These are phyloP conservation scores for Dactylorhiza incarnata DNA, from an alignment of 106 monocot genomes.

Conservation along the genomic window DNA sequence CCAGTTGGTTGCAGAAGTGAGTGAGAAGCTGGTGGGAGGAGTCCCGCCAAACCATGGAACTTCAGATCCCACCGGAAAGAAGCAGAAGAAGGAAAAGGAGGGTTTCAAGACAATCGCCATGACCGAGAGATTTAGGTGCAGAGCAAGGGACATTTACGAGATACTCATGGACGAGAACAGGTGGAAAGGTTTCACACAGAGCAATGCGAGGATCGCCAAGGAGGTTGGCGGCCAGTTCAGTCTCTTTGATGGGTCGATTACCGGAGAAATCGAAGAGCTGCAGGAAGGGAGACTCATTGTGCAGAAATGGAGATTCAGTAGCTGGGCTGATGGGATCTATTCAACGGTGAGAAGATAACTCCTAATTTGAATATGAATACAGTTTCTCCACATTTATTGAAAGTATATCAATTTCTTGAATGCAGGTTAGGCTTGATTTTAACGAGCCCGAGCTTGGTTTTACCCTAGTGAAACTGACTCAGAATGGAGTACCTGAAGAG, in stretches of 20 bases:
- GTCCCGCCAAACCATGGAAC: neutral
- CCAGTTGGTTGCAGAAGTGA: neutral
- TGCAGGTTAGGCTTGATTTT: slow-evolving; percentile 79
- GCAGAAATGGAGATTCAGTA: slow-evolving; percentile 96
- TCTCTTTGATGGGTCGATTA: slow-evolving; percentile 84
- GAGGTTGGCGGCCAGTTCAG: slow-evolving; percentile 84
- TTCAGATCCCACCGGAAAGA: neutral
- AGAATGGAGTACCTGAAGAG: slow-evolving; percentile 85
- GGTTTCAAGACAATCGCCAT: slow-evolving; percentile 73
- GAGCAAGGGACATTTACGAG: slow-evolving; percentile 73
- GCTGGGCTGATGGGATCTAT: slow-evolving; percentile 76
- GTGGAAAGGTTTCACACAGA: slow-evolving; percentile 99
- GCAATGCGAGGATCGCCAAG: slow-evolving; percentile 82
- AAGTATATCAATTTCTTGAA: neutral
- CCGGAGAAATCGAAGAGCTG: slow-evolving; percentile 67
- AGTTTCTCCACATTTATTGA: neutral
- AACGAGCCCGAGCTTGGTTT: slow-evolving; percentile 91
- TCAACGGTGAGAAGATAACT: slow-evolving; percentile 43
- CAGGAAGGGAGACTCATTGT: slow-evolving; percentile 77
- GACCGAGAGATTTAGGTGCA: slow-evolving; percentile 77
- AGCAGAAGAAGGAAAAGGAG: slow-evolving; percentile 42
- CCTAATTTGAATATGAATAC: neutral
- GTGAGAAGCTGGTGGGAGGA: neutral
- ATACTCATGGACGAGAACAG: slow-evolving; percentile 96
- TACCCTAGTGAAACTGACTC: slow-evolving; percentile 59